Base-by-base conservation (phyloP, 2,329 filamentous ascomycete genomes). In the Hypoxylon sp. region DNA sequence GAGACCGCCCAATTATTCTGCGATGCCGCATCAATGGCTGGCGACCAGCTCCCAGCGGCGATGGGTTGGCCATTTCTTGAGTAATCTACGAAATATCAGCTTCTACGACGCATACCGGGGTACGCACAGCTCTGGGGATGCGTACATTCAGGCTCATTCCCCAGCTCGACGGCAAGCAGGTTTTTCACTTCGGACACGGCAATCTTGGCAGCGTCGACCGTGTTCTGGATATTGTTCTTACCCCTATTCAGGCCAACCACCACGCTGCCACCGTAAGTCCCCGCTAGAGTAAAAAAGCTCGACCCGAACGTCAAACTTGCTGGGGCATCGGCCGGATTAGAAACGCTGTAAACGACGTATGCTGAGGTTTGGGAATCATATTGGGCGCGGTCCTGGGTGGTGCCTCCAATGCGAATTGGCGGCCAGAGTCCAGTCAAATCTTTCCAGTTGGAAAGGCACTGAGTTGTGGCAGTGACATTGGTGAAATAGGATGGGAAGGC, bases 141-240 rank as follows among this genome's bases (percentile, higher is more conserved):
- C 80, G 67, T 70, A 85, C 84, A 85, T 65, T 87, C 83, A 2
- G 85, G 85, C 58, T 87, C 85, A 68, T 87, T 87, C 1, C 85
- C 85, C 1, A 87, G 76, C 70, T 88, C 85, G 32, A 87, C 83
- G 2, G 85, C 83, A 16, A 82, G 75, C 9, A 87, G 71, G 64
- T 85, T 87, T 3, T 64, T 67, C 68, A 87, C 83, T n/a, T 76
- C 71, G 1, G 68, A 69, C 8, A 81, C 78, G 0, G 81, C 84
- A 0, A 79, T 70, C 44, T 78, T 79, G 1, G 85, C 84, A 0
- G 85, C 85, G 0, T 79, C 78, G 32, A 87, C 82, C 0, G 84
- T 87, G 67, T 87, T 87, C n/a, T 76, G 70, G 16, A 85, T 76
- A 46, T 86, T 78, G 65, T 87, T 80, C 30, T 83, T 79, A 0